A percentile compares a stretch with the other conserved stretches of the same genome.
These are phyloP conservation scores for Spathaspora arborariae DNA, from an alignment of 805 yeast species.

Conservation along the genomic window DNA sequence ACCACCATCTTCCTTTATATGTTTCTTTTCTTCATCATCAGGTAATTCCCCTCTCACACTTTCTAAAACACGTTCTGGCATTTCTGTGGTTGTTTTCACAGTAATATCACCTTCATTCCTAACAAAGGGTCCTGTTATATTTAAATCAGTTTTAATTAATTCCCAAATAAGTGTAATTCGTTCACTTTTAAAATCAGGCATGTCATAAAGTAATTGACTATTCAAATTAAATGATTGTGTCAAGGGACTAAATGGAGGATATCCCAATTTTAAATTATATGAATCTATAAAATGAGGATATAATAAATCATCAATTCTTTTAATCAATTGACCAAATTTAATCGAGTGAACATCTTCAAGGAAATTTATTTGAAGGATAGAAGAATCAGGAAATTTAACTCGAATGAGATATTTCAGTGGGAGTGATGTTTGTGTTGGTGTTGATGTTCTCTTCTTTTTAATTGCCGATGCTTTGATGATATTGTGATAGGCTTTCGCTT, in stretches of 20 bases:
- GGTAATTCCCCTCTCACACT: slow-evolving; percentile 28
- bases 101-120: slow-evolving; percentile 13
- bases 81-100: slow-evolving; percentile 22
- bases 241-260: slow-evolving; percentile 35
- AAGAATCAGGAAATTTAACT: slow-evolving; percentile 36
- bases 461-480: slow-evolving; percentile 24
- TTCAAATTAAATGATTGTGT: slow-evolving; percentile 25
- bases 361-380: slow-evolving; percentile 33
- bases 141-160: slow-evolving; percentile 8
- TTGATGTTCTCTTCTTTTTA: slow-evolving; percentile 12
- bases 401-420: slow-evolving; percentile 31
- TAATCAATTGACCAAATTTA: slow-evolving; percentile 34
- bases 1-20: background rate
- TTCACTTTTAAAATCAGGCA: slow-evolving; percentile 29
- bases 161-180: slow-evolving; percentile 37
- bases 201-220: slow-evolving; percentile 19
- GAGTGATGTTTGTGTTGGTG: background rate
- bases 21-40: slow-evolving; percentile 15
- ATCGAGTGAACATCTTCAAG: slow-evolving; percentile 16
- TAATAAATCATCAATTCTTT: slow-evolving; percentile 31
- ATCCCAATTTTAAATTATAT: slow-evolving; percentile 30
- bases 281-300: slow-evolving; percentile 22
- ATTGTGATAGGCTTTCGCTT: slow-evolving; percentile 35
- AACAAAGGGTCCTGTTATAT: slow-evolving; percentile 23
- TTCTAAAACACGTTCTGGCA: slow-evolving; percentile 37